Percentiles rank a stretch among this genome's conserved stretches.
phyloP scores from a whole-genome alignment of 106 monocot species.

The Dendrobium nobile region DNA sequence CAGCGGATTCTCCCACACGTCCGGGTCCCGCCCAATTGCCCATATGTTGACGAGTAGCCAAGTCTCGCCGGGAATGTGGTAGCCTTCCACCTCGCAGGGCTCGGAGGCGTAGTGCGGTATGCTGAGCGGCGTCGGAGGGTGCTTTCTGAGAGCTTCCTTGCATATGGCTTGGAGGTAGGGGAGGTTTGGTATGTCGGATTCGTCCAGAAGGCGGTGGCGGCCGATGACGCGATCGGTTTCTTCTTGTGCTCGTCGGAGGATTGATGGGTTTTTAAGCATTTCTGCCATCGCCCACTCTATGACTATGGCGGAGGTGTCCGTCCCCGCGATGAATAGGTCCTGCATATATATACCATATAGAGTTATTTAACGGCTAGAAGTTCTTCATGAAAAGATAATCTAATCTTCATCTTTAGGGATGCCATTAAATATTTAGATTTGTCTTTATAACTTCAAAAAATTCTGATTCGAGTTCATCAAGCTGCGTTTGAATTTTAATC shows the following conservation, averaged over 20 bases:
- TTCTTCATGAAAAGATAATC: too few relatives aligned
- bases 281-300: constrained; percentile 25
- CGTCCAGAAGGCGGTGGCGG: constrained; percentile 7
- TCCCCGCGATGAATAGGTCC: constrained; percentile 16
- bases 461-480: too few relatives aligned
- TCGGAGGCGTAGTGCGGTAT: constrained; percentile 20
- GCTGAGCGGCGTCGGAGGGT: constrained; percentile 32
- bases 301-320: constrained; percentile 7
- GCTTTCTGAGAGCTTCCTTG: constrained; percentile 34
- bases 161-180: constrained; percentile 25
- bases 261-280: constrained; percentile 9
- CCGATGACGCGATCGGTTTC: constrained; percentile 19
- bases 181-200: constrained; percentile 31
- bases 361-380: too few relatives aligned
- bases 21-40: constrained; percentile 31
- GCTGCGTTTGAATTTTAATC: too few relatives aligned
- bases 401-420: background rate
- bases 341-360: background rate
- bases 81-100: constrained; percentile 21
- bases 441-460: too few relatives aligned
- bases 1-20: constrained; percentile 28
- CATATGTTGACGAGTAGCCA: constrained; percentile 31
- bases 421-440: too few relatives aligned
- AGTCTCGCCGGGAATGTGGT: constrained; percentile 20
- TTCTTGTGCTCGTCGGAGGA: constrained; percentile 1